Evolutionary conservation across 2,329 filamentous ascomycete species (phyloP), one percentile per base, ranked within the genome.

Genomic region (Penicillium sp.): DNA sequence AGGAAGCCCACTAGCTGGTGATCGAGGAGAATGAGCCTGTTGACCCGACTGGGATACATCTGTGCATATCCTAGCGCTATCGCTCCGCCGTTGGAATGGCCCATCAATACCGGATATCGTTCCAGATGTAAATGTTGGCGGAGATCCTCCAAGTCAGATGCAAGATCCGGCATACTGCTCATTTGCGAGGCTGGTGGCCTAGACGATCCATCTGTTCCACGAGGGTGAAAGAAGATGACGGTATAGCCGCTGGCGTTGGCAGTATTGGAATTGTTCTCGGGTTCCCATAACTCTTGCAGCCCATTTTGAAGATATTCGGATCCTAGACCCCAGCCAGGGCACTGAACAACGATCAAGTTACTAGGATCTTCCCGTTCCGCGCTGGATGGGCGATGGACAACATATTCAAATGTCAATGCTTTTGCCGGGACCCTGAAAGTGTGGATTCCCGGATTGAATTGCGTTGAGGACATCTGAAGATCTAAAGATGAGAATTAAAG

Each of bases 161-260:
- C 47, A 10, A 49, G 29, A 42, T 49, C 47, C 10, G 36, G 47
- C 47, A 49, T 49, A 9, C 27, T 49, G 27, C 36, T 49, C 47
- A 49, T 49, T 4, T 42, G 36, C 4, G 47, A 42, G 14, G 27
- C 10, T 11, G 16, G 27, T 32, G 36, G 47, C 34, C 18, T 11
- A 7, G 36, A 32, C 23, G 47, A 42, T 16, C 47, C 19, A 13
- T 18, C 10, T 16, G 36, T 49, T 18, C 47, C 47, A 11, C 47
- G 36, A 10, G 47, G 23, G 23, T 42, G 47, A 36, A 49, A 49
- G 36, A 49, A 49, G 10, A 49, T 16, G 4, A 49, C 18, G 11
- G 18, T 41, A 19, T 41, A 19, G 9, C 23, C 8, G 8, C 4
- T 13, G 9, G 16, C 14, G n/a, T 8, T 23, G 11, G 46, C 1